Evolutionary conservation across 1,284 basidiomycete genomes (phyloP).

Genomic region (Puccinia coronata): DNA sequence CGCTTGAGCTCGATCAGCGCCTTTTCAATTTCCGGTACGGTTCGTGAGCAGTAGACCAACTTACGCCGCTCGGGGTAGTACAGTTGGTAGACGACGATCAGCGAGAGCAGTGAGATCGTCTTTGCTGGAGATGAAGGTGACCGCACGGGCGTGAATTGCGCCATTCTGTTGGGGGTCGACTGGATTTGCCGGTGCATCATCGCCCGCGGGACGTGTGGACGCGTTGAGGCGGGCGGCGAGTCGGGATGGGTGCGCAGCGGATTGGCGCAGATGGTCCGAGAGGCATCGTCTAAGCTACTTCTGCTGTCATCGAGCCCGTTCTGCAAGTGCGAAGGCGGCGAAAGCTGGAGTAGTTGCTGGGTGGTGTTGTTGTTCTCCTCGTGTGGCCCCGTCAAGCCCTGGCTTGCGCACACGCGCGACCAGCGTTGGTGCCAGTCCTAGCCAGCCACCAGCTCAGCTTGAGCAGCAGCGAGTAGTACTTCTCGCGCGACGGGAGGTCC

Average conservation of each 20-base stretch:
- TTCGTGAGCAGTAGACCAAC: slow-evolving; percentile 98
- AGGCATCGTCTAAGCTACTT: slow-evolving; percentile 22
- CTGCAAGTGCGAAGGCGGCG: not conserved
- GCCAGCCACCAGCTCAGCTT: slow-evolving; percentile 38
- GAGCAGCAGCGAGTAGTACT: slow-evolving; percentile 26
- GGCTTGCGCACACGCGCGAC: slow-evolving; percentile 19
- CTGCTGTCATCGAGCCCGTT: not conserved
- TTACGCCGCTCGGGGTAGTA: slow-evolving; percentile 90
- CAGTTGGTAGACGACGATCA: slow-evolving; percentile 99
- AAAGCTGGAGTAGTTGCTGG: not conserved
- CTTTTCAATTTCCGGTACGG: slow-evolving; percentile 99
- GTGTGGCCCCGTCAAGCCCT: slow-evolving; percentile 1
- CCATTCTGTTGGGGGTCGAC: slow-evolving; percentile 15
- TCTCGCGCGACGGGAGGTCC: slow-evolving; percentile 2
- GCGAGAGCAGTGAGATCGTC: slow-evolving; percentile 90
- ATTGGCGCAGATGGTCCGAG: slow-evolving; percentile 11
- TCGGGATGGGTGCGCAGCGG: not conserved
- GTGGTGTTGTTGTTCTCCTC: slow-evolving; percentile 21
- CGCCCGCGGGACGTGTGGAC: not conserved
- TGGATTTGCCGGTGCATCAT: not conserved
- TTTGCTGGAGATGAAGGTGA: slow-evolving; percentile 87
- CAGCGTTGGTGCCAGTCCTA: slow-evolving; percentile 26
- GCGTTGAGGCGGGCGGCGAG: slow-evolving; percentile 19
- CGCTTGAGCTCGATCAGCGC: slow-evolving; percentile 92
- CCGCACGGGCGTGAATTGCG: not conserved